These are phyloP conservation scores for Rubroshorea leprosula DNA, from an alignment of 345 rosid genomes.

Conservation along the genomic window DNA sequence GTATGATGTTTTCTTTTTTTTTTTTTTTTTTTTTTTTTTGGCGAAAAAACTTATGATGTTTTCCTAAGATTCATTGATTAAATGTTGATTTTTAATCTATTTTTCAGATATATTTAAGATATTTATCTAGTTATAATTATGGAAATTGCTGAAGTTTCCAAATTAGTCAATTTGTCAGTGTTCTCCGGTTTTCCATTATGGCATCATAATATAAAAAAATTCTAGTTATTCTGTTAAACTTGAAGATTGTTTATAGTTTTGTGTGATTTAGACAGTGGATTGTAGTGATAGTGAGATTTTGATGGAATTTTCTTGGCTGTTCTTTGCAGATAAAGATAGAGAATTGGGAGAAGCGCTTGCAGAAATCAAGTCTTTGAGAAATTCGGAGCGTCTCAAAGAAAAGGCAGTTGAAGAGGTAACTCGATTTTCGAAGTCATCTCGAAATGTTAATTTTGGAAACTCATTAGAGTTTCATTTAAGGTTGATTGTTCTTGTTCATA, in stretches of 20 bases:
- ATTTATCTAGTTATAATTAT: too few species aligned
- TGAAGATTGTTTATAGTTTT: neutral
- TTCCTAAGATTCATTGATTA: too few species aligned
- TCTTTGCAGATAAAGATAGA: slow-evolving; percentile 70
- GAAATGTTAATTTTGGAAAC: neutral
- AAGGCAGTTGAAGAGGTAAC: slow-evolving; percentile 96
- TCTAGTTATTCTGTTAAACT: neutral
- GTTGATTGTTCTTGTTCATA: neutral
- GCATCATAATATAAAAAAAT: too few species aligned
- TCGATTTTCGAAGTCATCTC: neutral
- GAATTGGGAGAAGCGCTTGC: slow-evolving; percentile 80
- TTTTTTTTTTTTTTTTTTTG: too few species aligned
- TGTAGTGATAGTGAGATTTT: neutral
- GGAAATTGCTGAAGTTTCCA: too few species aligned
- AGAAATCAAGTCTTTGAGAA: slow-evolving; percentile 74
- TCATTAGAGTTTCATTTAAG: too few species aligned
- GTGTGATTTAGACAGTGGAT: neutral
- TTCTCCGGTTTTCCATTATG: too few species aligned
- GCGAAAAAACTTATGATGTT: too few species aligned
- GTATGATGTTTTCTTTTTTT: too few species aligned
- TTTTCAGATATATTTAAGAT: too few species aligned
- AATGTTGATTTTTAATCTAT: too few species aligned
- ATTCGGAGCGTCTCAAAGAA: slow-evolving; percentile 77
- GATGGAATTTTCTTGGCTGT: slow-evolving; percentile 1
- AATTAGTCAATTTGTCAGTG: too few species aligned